Evolutionary conservation across 208 protist genomes (phyloP).

Genomic region (Angomonas desouzai): DNA sequence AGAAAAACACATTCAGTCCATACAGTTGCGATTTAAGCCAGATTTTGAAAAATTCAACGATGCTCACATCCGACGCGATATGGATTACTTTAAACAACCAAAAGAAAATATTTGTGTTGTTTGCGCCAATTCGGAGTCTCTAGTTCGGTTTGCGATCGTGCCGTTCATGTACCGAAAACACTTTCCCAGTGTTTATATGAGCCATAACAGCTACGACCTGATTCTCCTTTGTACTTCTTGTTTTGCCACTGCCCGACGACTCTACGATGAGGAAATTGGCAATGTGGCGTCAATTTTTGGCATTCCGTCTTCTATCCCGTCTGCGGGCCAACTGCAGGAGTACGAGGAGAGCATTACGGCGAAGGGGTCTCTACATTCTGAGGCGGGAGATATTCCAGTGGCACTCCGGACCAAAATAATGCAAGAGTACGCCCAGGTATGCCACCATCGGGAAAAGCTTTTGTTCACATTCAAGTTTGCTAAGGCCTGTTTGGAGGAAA

Average conservation of each 20-base stretch:
- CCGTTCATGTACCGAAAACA: conserved; percentile 59
- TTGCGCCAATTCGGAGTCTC: conserved; percentile 25
- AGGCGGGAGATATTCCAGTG: background rate
- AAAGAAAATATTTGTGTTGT: conserved; percentile 68
- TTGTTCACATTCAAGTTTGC: conserved; percentile 46
- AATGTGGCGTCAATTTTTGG: conserved; percentile 36
- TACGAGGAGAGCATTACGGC: conserved; percentile 8
- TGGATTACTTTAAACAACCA: conserved; percentile 56
- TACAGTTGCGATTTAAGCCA: conserved; percentile 53
- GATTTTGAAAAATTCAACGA: conserved; percentile 54
- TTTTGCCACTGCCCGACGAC: conserved; percentile 31
- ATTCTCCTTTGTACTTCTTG: conserved; percentile 52
- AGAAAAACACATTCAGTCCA: conserved; percentile 23
- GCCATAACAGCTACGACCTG: conserved; percentile 70
- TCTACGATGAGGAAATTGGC: conserved; percentile 29
- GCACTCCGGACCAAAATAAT: conserved; percentile 18
- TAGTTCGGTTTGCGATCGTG: conserved; percentile 57
- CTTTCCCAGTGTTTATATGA: conserved; percentile 73
- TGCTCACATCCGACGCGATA: conserved; percentile 51
- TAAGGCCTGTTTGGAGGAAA: conserved; percentile 19
- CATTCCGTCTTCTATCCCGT: conserved; percentile 37
- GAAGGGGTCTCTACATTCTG: background rate
- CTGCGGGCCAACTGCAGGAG: background rate
- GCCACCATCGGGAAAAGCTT: conserved; percentile 29
- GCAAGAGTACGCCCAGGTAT: conserved; percentile 31